Evolutionary conservation across 2,329 filamentous ascomycete species (phyloP).

Genomic region (Trichophyton rubrum): DNA sequence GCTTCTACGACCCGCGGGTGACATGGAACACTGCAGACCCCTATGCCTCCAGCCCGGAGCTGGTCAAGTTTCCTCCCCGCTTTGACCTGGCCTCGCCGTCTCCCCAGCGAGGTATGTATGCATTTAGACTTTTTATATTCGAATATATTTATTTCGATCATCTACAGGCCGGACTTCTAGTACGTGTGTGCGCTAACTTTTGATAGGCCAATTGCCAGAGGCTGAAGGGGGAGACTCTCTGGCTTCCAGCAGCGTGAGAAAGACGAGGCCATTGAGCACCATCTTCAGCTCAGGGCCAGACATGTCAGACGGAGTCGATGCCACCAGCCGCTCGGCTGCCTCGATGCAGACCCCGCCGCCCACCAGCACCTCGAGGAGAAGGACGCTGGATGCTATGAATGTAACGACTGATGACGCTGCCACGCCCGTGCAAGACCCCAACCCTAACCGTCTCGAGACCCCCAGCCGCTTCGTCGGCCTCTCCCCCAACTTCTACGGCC

Average conservation of each 20-base stretch:
- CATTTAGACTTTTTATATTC: neutral
- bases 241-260: conserved; percentile 1
- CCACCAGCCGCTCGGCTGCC: conserved; percentile 30
- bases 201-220: neutral
- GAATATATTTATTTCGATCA: too few relatives aligned
- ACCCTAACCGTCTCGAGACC: conserved; percentile 29
- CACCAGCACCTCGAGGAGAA: conserved; percentile 44
- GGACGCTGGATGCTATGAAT: conserved; percentile 21
- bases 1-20: conserved; percentile 35
- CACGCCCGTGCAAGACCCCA: conserved; percentile 10
- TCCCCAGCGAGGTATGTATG: neutral
- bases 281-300: conserved; percentile 19
- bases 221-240: neutral
- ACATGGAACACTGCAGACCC: conserved; percentile 37
- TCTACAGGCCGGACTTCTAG: too few relatives aligned
- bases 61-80: conserved; percentile 31
- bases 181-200: neutral
- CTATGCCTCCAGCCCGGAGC: conserved; percentile 36
- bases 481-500: conserved; percentile 39
- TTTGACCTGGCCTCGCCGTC: conserved; percentile 24
- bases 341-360: conserved; percentile 51
- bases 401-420: conserved; percentile 11
- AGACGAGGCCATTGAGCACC: conserved; percentile 6
- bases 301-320: conserved; percentile 24
- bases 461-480: conserved; percentile 33